Base-by-base conservation (phyloP, 495 filamentous ascomycete genomes). In the Apodospora peruviana region DNA sequence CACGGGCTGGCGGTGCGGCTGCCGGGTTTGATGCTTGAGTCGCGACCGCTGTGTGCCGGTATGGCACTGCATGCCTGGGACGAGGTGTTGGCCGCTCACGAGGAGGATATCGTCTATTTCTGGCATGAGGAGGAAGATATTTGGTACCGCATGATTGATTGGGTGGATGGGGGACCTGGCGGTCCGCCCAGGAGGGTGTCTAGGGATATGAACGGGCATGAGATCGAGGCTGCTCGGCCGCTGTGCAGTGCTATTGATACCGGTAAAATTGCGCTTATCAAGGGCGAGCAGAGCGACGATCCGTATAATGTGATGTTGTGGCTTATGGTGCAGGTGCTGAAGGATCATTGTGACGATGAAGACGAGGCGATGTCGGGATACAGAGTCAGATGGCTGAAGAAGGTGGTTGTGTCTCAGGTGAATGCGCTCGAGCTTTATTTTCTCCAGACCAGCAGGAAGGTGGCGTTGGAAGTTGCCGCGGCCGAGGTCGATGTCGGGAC, bases 81-180 rank as follows among this genome's bases (percentile, higher is more conserved):
- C 7, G 43, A 17, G 17, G 43, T 46, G 12, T 37, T 46, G 43
- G 29, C 17, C 10, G 27, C 19, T 4, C 18, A 19, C 2, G 1
- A 35, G 32, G 43, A 46, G 20, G 43, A 46, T 35, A 29, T 46
- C 10, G 43, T 46, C n/a, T 37, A 32, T n/a, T 46, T 46, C 19
- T 17, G 20, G 27, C 21, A 46, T 37, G 27, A 1, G 4, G 32
- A 36, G 27, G 20, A 12, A 2, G 43, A 25, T 24, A 19, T 11
- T 12, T 46, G 43, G 25, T 46, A 17, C 12, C 14, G 43, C 21
- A 36, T 46, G n/a, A 11, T 12, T 24, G 43, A 46, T 35, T 46
- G 43, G 43, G 20, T 40, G 20, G 41, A 14, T 16, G 37, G 37
- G 2, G 18, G 3, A 8, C 37, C 24, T 7, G 14, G 7, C 8